phyloP scores from a whole-genome alignment of 768 basidiomycete species.

The Lactarius evosmus region DNA sequence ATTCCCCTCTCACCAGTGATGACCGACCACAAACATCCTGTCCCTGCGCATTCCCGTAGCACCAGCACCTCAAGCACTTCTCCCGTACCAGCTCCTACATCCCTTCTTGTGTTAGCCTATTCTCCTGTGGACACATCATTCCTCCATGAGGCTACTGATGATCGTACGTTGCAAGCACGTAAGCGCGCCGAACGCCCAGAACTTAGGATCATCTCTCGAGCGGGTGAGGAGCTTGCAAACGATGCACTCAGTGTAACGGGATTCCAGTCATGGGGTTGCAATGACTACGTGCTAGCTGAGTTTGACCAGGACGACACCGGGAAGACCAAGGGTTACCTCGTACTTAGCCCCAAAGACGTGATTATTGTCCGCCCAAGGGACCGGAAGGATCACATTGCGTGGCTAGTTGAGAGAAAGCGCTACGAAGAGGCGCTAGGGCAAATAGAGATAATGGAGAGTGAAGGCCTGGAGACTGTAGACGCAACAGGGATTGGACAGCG shows the following conservation, averaged over 20 bases:
- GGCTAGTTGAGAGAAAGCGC: constrained; percentile 81
- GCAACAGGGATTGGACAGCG: constrained; percentile 74
- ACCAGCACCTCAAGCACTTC: constrained; percentile 30
- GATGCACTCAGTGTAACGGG: constrained; percentile 79
- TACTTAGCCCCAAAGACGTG: constrained; percentile 82
- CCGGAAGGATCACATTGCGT: constrained; percentile 82
- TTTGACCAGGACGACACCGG: constrained; percentile 33
- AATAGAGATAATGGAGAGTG: constrained; percentile 52
- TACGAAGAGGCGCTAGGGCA: constrained; percentile 89
- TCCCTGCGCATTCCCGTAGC: constrained; percentile 16
- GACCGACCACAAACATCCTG: constrained; percentile 27
- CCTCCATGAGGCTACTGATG: constrained; percentile 63
- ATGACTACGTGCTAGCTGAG: constrained; percentile 79
- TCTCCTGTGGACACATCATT: constrained; percentile 71
- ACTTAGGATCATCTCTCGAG: constrained; percentile 83
- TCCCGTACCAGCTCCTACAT: constrained; percentile 45
- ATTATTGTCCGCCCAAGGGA: constrained; percentile 88
- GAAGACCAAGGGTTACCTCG: constrained; percentile 62
- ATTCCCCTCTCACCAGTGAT: constrained; percentile 60
- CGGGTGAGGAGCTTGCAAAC: constrained; percentile 82
- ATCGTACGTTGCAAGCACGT: constrained; percentile 71
- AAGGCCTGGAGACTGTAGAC: constrained; percentile 42
- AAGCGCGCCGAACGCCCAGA: constrained; percentile 91
- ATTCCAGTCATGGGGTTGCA: constrained; percentile 85
- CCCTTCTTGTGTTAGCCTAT: constrained; percentile 87